Evolutionary conservation across 1,284 basidiomycete genomes (phyloP).

Genomic region (Pyrrhoderma noxium): DNA sequence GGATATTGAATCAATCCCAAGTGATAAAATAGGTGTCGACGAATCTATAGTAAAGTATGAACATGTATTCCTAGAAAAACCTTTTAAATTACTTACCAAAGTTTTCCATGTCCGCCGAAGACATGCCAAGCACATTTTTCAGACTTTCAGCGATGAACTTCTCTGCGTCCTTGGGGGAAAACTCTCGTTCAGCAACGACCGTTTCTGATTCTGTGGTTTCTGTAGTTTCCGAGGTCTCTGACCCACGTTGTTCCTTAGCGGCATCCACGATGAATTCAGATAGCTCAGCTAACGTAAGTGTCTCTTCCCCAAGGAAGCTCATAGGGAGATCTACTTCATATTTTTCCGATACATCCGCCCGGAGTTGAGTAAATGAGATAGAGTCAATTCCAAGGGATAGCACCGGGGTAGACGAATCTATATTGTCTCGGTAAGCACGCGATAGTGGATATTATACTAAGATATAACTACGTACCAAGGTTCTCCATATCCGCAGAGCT

Average conservation of each 20-base stretch:
- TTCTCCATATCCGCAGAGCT: conserved; percentile 3
- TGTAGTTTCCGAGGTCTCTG: conserved; percentile 5
- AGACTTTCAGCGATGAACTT: conserved; percentile 13
- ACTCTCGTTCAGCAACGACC: conserved; percentile 1
- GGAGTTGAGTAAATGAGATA: conserved; percentile 15
- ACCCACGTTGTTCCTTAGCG: conserved; percentile 7
- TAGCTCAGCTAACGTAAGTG: conserved; percentile 7
- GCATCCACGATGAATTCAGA: conserved; percentile 10
- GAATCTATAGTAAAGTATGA: conserved; percentile 6
- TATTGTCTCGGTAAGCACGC: background rate
- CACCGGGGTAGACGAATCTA: conserved; percentile 13
- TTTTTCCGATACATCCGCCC: conserved; percentile 7
- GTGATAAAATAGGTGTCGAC: conserved; percentile 10
- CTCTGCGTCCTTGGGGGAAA: conserved; percentile 11
- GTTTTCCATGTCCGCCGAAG: conserved; percentile 10
- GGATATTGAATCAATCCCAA: conserved; percentile 15
- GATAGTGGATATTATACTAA: background rate
- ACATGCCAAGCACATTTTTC: conserved; percentile 12
- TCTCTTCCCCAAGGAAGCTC: conserved; percentile 14
- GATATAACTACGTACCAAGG: conserved; percentile 5
- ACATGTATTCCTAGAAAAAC: background rate
- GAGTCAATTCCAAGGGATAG: conserved; percentile 16
- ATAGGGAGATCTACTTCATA: conserved; percentile 14
- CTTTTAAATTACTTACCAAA: conserved; percentile 2
- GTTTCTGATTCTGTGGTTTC: conserved; percentile 6